Base-by-base conservation (phyloP, 2,329 filamentous ascomycete genomes). In the Alternaria sp. region DNA sequence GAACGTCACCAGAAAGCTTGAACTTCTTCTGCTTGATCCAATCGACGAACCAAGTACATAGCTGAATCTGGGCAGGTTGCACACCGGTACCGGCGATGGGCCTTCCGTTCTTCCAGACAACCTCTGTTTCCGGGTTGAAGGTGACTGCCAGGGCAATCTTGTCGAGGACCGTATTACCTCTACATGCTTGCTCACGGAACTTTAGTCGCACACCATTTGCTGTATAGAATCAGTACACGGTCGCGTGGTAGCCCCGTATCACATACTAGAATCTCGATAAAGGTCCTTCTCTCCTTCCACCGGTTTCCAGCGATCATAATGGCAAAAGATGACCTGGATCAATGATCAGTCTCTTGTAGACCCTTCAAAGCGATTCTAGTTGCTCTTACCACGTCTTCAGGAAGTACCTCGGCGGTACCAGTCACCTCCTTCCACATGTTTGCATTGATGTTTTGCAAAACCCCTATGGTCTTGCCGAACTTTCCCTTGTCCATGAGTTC, bases 21-120 rank as follows among this genome's bases (percentile, higher is more conserved):
- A 53, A 61, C 14, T 60, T 49, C 12, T 55, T 57, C 20, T 30
- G n/a, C 41, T 64, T 62, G 15, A 68, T 50, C 60, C 60, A 68
- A 33, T 66, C 55, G 11, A 68, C 55, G 45, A 68, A 68, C 63
- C 66, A 68, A 11, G 56, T 57, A 43, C 63, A 68, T 21, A 68
- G 20, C 21, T 68, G 66, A 9, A 68, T 68, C 23, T 66, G 63
- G 2, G 66, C 62, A 14, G 59, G 47, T 30, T 50, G 26, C 26
- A 28, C 12, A 28, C 26, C 26, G 14, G 25, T 28, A 21, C 43
- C 15, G 37, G 21, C 26, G 26, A 28, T 28, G 26, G 26, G 26
- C 26, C 11, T 28, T 28, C 26, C 26, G 26, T 28, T 28, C 26
- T 28, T 28, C 26, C 26, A 28, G 26, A 28, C 26, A 28, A 28